Evolutionary conservation across 805 yeast species (phyloP).

Genomic region (Spathaspora sp.): DNA sequence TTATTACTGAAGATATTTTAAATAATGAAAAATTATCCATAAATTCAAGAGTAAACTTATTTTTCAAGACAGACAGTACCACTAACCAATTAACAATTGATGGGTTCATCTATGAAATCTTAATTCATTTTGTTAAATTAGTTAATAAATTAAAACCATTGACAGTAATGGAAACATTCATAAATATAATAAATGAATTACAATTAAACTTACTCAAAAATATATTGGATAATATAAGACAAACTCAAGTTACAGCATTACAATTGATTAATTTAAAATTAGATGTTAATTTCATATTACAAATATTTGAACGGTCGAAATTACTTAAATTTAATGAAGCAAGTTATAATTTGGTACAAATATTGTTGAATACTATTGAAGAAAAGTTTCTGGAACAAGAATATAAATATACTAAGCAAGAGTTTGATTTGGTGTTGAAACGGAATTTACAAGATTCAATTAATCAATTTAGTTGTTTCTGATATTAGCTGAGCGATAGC

Average conservation of each 20-base stretch:
- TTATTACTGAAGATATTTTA: conserved; percentile 38
- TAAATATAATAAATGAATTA: conserved; percentile 33
- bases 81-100: conserved; percentile 22
- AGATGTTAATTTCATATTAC: conserved; percentile 36
- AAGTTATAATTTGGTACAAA: conserved; percentile 28
- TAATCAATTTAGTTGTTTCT: conserved; percentile 33
- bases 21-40: conserved; percentile 33
- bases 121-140: conserved; percentile 39
- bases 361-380: conserved; percentile 24
- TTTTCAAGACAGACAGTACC: conserved; percentile 17
- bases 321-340: conserved; percentile 31
- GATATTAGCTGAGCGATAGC: no score
- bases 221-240: conserved; percentile 28
- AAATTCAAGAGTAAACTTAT: conserved; percentile 21
- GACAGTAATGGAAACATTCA: conserved; percentile 32
- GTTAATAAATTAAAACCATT: conserved; percentile 38
- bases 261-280: conserved; percentile 27
- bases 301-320: conserved; percentile 34
- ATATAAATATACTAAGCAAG: conserved; percentile 17
- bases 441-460: conserved; percentile 24
- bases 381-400: conserved; percentile 20
- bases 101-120: conserved; percentile 35
- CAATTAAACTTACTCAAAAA: conserved; percentile 33
- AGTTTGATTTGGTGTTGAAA: conserved; percentile 26
- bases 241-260: conserved; percentile 8